These are phyloP conservation scores for Sungouiella blattae DNA, from an alignment of 805 yeast species.

Conservation along the genomic window DNA sequence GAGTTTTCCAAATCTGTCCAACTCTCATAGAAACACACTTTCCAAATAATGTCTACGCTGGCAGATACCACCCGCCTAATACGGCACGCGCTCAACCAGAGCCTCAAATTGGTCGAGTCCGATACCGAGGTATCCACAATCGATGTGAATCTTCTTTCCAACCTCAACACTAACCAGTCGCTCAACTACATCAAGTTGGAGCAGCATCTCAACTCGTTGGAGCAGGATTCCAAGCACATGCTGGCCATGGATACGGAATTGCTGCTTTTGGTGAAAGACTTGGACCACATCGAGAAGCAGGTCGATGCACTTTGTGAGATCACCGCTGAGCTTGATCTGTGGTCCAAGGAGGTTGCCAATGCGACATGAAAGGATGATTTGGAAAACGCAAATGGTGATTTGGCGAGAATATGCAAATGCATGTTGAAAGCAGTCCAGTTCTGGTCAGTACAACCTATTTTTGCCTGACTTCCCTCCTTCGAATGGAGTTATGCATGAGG, in stretches of 20 bases:
- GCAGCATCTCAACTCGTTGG: constrained; percentile 40
- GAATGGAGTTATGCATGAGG: no score
- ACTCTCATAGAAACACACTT: no score
- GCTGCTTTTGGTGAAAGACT: constrained; percentile 16
- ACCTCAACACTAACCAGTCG: constrained; percentile 56
- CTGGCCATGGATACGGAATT: constrained; percentile 22
- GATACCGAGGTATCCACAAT: constrained; percentile 41
- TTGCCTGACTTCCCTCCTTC: no score
- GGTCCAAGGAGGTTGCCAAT: constrained; percentile 26
- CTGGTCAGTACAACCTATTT: no score
- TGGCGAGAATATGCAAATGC: no score
- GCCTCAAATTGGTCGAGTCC: constrained; percentile 32
- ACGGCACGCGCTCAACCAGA: constrained; percentile 26
- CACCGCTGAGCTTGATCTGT: constrained; percentile 56
- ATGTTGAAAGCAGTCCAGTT: no score
- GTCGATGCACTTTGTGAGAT: constrained; percentile 43
- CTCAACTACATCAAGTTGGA: constrained; percentile 47
- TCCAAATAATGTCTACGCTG: constrained; percentile 12
- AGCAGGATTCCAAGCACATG: constrained; percentile 35
- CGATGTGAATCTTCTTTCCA: constrained; percentile 48
- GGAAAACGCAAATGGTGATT: no score
- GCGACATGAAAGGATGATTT: no score
- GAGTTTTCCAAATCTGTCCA: no score
- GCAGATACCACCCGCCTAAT: constrained; percentile 27
- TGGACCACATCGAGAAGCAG: constrained; percentile 29